Evolutionary conservation across 2,329 filamentous ascomycete genomes (phyloP).

Genomic region (Pyricularia sp.): DNA sequence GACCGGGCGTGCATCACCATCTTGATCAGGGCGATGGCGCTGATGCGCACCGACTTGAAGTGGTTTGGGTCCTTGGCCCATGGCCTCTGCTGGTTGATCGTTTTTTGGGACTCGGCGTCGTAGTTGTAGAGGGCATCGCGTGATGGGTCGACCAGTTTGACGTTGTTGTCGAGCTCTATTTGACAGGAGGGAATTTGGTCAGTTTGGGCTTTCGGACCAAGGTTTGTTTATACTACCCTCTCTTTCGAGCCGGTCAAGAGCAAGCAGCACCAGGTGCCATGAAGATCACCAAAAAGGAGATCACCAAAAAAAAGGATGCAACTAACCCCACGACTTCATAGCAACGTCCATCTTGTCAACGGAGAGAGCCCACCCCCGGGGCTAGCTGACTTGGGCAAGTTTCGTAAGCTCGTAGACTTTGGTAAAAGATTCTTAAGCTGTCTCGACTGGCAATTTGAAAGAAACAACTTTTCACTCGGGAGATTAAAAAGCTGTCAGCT

Average conservation of each 20-base stretch:
- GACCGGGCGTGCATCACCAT: slow-evolving; percentile 99
- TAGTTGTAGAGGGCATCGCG: slow-evolving; percentile 90
- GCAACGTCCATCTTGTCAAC: slow-evolving; percentile 36
- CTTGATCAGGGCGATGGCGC: slow-evolving; percentile 85
- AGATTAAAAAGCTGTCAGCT: no score
- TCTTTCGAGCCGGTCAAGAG: background rate
- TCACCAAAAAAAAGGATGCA: background rate
- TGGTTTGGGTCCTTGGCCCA: slow-evolving; percentile 72
- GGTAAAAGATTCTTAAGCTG: background rate
- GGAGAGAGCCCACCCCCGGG: background rate
- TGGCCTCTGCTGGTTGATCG: slow-evolving; percentile 49
- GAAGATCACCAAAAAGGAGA: no score
- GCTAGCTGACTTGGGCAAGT: background rate
- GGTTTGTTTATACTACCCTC: background rate
- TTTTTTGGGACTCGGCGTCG: slow-evolving; percentile 54
- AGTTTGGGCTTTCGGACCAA: background rate
- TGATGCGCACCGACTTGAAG: slow-evolving; percentile 90
- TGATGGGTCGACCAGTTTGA: slow-evolving; percentile 70
- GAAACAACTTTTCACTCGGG: no score
- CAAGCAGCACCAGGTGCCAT: background rate
- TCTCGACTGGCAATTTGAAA: no score
- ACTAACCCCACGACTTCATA: slow-evolving; percentile 48
- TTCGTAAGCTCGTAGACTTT: no score
- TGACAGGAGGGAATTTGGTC: background rate
- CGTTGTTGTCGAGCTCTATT: slow-evolving; percentile 74